Percentiles rank a stretch among this genome's conserved stretches.
These are phyloP conservation scores for Mrakia hoshinonis DNA, from an alignment of 768 basidiomycete genomes.

Conservation along the genomic window DNA sequence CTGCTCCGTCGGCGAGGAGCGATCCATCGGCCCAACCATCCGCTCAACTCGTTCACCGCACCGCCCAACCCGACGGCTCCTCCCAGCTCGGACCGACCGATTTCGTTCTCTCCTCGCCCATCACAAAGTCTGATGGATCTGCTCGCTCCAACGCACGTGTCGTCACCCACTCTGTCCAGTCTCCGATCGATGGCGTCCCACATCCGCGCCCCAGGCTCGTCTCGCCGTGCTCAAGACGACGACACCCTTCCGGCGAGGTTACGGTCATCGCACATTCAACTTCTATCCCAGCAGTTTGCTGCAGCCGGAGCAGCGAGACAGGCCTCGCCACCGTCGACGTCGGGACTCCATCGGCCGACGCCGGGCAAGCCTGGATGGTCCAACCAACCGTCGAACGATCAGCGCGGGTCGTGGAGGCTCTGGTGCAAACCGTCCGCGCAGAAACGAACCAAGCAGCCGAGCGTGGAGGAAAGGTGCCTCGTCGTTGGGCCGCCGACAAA, in stretches of 20 bases:
- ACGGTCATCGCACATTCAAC: not conserved
- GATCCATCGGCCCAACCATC: slow-evolving; percentile 2
- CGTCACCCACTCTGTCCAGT: not conserved
- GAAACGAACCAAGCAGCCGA: not conserved
- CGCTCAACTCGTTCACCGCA: not conserved
- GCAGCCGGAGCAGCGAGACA: not conserved
- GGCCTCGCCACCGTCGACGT: not conserved
- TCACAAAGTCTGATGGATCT: too few species aligned
- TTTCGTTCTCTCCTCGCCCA: too few species aligned
- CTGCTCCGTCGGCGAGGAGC: slow-evolving; percentile 21
- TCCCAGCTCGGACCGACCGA: not conserved
- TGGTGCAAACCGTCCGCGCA: not conserved
- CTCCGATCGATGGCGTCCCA: not conserved
- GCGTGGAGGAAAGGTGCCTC: not conserved
- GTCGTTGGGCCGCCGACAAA: not conserved
- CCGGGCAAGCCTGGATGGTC: not conserved
- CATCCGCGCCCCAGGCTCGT: not conserved
- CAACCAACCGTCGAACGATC: not conserved
- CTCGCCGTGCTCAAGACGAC: not conserved
- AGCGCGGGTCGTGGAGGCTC: not conserved
- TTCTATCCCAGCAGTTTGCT: not conserved
- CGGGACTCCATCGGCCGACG: not conserved
- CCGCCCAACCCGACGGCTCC: not conserved
- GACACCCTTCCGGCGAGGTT: not conserved
- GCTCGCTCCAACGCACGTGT: too few species aligned